Evolutionary conservation across 2,329 filamentous ascomycete genomes (phyloP).

Genomic region (Sclerotinia glacialis): DNA sequence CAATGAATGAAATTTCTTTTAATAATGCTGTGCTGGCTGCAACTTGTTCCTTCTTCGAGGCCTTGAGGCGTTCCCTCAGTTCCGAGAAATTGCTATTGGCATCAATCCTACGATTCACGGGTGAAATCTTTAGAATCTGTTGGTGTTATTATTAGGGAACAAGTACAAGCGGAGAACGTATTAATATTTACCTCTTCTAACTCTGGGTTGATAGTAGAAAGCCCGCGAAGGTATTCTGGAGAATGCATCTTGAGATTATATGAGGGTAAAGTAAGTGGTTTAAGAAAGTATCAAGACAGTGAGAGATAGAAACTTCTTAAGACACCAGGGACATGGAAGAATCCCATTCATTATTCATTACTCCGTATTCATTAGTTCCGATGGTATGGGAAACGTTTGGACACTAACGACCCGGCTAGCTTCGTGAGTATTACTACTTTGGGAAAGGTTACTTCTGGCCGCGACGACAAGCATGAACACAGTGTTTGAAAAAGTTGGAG

Average conservation of each 20-base stretch:
- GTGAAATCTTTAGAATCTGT: not conserved
- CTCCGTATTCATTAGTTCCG: not conserved
- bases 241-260: conserved; percentile 5
- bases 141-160: too few species aligned
- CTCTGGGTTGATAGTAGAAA: conserved; percentile 27
- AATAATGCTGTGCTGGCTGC: not conserved
- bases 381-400: not conserved
- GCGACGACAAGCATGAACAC: not conserved
- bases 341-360: not conserved
- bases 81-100: not conserved
- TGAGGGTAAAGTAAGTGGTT: too few species aligned
- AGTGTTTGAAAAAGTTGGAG: not conserved
- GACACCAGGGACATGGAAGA: not conserved
- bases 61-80: not conserved
- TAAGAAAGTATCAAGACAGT: not conserved
- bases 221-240: conserved; percentile 22
- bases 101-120: not conserved
- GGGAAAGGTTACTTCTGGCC: not conserved
- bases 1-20: conserved; percentile 21
- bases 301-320: not conserved
- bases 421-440: conserved; percentile 19
- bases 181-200: conserved; percentile 27
- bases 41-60: not conserved
- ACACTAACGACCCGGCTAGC: not conserved
- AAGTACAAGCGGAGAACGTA: too few species aligned